These are phyloP conservation scores for Zelonia costaricensis DNA, from an alignment of 208 protist species.

Conservation along the genomic window DNA sequence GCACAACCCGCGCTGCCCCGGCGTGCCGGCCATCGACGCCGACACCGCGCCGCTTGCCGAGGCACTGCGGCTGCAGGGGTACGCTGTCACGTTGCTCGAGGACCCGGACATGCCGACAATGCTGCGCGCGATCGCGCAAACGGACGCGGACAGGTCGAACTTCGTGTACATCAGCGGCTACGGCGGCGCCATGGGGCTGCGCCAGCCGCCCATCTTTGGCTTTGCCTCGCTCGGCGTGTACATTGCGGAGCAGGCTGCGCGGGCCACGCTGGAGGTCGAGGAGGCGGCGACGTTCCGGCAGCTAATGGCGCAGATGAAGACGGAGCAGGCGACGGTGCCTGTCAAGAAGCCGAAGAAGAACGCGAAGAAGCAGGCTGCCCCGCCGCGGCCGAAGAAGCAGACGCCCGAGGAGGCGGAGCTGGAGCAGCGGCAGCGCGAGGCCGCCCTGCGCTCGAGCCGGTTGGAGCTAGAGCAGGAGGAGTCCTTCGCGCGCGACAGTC, in stretches of 20 bases:
- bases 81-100: constrained; percentile 61
- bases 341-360: constrained; percentile 64
- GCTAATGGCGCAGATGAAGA: constrained; percentile 35
- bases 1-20: constrained; percentile 45
- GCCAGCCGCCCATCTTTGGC: constrained; percentile 63
- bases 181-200: constrained; percentile 68
- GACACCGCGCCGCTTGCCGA: constrained; percentile 44
- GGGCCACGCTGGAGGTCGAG: constrained; percentile 53
- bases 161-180: constrained; percentile 90
- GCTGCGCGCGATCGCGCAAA: constrained; percentile 56
- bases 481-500: constrained; percentile 27
- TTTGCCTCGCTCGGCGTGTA: constrained; percentile 61
- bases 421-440: constrained; percentile 56
- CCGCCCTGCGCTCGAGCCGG: constrained; percentile 37
- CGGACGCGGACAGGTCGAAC: constrained; percentile 59
- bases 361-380: constrained; percentile 28
- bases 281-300: constrained; percentile 30
- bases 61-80: constrained; percentile 68
- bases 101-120: constrained; percentile 50
- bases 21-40: constrained; percentile 47
- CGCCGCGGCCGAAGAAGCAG: constrained; percentile 41
- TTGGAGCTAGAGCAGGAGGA: constrained; percentile 69
- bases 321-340: constrained; percentile 34
- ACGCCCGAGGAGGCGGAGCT: constrained; percentile 56
- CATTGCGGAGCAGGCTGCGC: constrained; percentile 55